Conservation (phyloP, 1,284 basidiomycete genomes). For the Porodaedalea pini region DNA sequence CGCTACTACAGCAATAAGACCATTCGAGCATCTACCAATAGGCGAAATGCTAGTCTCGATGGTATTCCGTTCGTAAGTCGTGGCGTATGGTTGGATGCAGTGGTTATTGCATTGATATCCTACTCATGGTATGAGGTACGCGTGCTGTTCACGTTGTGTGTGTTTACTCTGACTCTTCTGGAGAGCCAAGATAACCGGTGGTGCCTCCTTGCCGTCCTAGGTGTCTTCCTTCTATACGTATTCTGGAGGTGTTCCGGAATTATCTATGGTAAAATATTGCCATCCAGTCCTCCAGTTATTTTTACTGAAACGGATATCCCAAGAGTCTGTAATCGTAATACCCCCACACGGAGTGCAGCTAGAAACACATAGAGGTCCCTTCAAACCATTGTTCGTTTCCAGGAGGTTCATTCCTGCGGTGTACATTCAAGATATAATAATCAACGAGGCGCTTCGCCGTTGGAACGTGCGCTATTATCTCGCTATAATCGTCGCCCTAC, state of each 20-base stretch:
- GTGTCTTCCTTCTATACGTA: slow-evolving; percentile 7
- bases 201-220: neutral
- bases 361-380: slow-evolving; percentile 59
- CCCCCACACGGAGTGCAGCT: slow-evolving; percentile 68
- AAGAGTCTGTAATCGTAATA: slow-evolving; percentile 67
- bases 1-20: slow-evolving; percentile 8
- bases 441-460: slow-evolving; percentile 66
- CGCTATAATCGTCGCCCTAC: slow-evolving; percentile 41
- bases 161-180: neutral
- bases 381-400: slow-evolving; percentile 41
- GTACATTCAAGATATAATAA: slow-evolving; percentile 55
- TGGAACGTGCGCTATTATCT: slow-evolving; percentile 73
- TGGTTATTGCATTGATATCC: slow-evolving; percentile 2
- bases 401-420: slow-evolving; percentile 58
- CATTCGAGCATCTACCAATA: no score
- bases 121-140: slow-evolving; percentile 2
- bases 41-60: neutral
- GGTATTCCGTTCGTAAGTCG: neutral
- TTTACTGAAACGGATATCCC: neutral
- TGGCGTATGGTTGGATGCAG: neutral
- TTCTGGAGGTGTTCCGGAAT: slow-evolving; percentile 16
- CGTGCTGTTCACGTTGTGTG: neutral
- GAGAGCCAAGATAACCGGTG: neutral
- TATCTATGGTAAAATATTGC: slow-evolving; percentile 6
- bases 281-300: neutral